phyloP scores from a whole-genome alignment of 2,329 filamentous ascomycete species.

The Ophiosphaerella herpotricha region DNA sequence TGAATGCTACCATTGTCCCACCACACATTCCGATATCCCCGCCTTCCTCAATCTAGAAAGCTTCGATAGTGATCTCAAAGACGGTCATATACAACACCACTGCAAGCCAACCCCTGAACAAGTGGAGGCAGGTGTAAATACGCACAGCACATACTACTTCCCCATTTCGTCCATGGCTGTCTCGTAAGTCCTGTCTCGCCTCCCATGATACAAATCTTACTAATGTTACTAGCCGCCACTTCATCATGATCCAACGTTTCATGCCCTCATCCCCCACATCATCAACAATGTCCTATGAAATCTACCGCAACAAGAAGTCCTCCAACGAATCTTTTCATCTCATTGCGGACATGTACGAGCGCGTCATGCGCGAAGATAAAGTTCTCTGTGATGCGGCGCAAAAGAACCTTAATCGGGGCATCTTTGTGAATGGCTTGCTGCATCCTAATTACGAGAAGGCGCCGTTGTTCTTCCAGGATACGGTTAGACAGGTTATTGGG shows the following conservation, averaged over 20 bases:
- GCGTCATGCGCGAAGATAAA: conserved; percentile 68
- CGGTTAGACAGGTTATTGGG: conserved; percentile 52
- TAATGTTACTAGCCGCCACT: conserved; percentile 45
- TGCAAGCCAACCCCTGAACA: conserved; percentile 24
- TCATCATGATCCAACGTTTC: conserved; percentile 67
- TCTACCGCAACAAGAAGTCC: conserved; percentile 63
- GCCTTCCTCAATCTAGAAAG: conserved; percentile 60
- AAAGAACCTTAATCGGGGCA: conserved; percentile 62
- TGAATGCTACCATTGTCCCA: conserved; percentile 67
- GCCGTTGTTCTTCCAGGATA: conserved; percentile 60
- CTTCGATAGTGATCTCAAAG: conserved; percentile 45
- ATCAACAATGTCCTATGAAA: conserved; percentile 63
- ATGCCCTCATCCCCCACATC: conserved; percentile 56
- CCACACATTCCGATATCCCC: conserved; percentile 62
- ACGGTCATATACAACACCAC: conserved; percentile 33
- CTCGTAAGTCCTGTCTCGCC: conserved; percentile 9
- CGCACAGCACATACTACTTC: conserved; percentile 36
- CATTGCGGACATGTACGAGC: conserved; percentile 64
- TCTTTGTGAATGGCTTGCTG: conserved; percentile 65
- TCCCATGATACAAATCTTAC: not conserved
- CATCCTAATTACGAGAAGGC: conserved; percentile 64
- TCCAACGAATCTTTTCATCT: conserved; percentile 61
- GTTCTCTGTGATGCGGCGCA: conserved; percentile 62
- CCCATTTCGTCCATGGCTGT: conserved; percentile 29
- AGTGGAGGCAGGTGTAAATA: conserved; percentile 20